These are phyloP conservation scores for Populus deltoides DNA, from an alignment of 345 rosid genomes.

Conservation along the genomic window DNA sequence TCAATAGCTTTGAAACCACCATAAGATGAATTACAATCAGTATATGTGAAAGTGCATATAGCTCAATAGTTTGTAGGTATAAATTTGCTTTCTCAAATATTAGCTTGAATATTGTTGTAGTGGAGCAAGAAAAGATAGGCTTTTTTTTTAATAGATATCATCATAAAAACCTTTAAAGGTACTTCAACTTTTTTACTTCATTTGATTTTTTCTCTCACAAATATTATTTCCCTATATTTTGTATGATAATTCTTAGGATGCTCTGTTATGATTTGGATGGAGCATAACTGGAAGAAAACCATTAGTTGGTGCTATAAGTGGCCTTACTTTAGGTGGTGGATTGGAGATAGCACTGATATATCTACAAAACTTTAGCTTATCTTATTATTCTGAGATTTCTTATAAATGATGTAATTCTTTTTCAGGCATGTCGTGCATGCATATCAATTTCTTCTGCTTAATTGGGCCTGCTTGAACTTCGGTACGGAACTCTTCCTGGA, in stretches of 20 bases:
- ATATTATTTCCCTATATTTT: background rate
- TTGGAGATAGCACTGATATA: conserved; percentile 24
- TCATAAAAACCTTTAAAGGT: conserved; percentile 15
- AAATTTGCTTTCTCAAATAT: background rate
- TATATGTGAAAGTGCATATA: no score
- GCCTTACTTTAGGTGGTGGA: conserved; percentile 25
- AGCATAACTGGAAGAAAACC: conserved; percentile 24
- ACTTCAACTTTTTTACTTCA: background rate
- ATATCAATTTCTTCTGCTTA: conserved; percentile 18
- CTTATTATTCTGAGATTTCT: background rate
- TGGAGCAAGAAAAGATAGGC: conserved; percentile 7
- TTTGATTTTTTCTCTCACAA: no score
- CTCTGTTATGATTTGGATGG: background rate
- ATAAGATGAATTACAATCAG: no score
- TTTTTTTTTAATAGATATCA: conserved; percentile 16
- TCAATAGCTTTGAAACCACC: background rate
- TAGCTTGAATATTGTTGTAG: background rate
- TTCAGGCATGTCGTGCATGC: conserved; percentile 25
- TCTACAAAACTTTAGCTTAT: background rate
- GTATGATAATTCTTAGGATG: background rate
- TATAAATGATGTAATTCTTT: background rate
- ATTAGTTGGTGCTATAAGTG: conserved; percentile 23
- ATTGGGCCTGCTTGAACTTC: conserved; percentile 23
- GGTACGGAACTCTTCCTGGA: conserved; percentile 13
- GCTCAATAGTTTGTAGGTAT: background rate